Percentiles rank a stretch among this genome's conserved stretches.
These are phyloP conservation scores for Jaltomata sinuosa DNA, from an alignment of 257 asterid species.

Conservation along the genomic window DNA sequence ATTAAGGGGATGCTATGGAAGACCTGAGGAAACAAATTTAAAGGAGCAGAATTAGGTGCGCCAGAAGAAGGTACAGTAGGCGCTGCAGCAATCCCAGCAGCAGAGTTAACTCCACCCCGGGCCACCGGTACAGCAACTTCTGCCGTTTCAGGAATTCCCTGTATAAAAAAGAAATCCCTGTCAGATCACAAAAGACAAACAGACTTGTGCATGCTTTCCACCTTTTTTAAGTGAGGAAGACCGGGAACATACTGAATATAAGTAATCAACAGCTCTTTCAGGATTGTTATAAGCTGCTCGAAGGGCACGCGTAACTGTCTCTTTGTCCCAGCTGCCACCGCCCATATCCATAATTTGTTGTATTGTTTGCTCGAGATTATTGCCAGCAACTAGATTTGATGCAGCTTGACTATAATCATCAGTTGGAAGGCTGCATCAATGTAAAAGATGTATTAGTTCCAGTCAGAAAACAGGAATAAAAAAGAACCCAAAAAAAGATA, in stretches of 20 bases:
- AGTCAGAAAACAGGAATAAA: background rate
- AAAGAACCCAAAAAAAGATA: background rate
- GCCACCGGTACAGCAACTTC: constrained; percentile 56
- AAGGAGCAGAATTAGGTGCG: constrained; percentile 78
- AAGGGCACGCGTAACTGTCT: constrained; percentile 68
- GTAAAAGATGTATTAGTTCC: constrained; percentile 8
- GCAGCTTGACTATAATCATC: constrained; percentile 35
- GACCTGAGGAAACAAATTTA: constrained; percentile 89
- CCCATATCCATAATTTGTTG: constrained; percentile 85
- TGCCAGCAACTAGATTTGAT: constrained; percentile 43
- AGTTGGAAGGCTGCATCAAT: constrained; percentile 29
- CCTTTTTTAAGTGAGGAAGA: background rate
- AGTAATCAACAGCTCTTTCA: constrained; percentile 45
- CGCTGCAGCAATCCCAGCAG: constrained; percentile 24
- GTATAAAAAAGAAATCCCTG: background rate
- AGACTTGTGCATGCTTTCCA: background rate
- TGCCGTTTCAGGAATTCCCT: constrained; percentile 75
- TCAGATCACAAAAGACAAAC: background rate
- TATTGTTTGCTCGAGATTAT: constrained; percentile 48
- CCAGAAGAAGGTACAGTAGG: constrained; percentile 38
- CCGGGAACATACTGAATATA: constrained; percentile 47
- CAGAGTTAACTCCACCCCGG: constrained; percentile 30
- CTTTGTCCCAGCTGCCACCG: constrained; percentile 84
- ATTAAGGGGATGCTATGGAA: constrained; percentile 1
- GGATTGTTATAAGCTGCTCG: constrained; percentile 80